Evolutionary conservation across 306 rosid genomes (phyloP).

Genomic region (Vigna unguiculata): DNA sequence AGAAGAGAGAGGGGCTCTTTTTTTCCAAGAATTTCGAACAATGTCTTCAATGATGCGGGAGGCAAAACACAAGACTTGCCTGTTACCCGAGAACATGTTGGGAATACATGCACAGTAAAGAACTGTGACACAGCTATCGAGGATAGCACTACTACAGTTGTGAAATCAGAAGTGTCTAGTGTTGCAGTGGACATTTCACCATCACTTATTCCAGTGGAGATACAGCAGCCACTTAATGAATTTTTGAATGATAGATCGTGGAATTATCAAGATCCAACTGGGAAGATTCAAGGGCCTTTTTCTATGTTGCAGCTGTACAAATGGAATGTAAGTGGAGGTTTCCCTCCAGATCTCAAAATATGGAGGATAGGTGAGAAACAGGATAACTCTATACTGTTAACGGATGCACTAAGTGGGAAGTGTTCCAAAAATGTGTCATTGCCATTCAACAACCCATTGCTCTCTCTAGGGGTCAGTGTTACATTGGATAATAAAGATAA

Average conservation of each 20-base stretch:
- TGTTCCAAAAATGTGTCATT: slow-evolving; percentile 52
- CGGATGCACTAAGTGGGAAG: slow-evolving; percentile 63
- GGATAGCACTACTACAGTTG: slow-evolving; percentile 50
- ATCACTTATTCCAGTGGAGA: slow-evolving; percentile 50
- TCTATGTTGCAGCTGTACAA: slow-evolving; percentile 68
- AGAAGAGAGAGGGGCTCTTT: slow-evolving; percentile 56
- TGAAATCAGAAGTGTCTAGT: slow-evolving; percentile 53
- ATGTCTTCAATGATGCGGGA: slow-evolving; percentile 47
- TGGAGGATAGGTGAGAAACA: slow-evolving; percentile 77
- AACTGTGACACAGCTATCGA: slow-evolving; percentile 46
- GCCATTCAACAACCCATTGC: slow-evolving; percentile 47
- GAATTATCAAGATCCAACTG: slow-evolving; percentile 89
- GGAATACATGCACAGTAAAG: slow-evolving; percentile 39
- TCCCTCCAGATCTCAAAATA: slow-evolving; percentile 77
- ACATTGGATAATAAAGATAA: slow-evolving; percentile 48
- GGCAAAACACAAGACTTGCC: slow-evolving; percentile 49
- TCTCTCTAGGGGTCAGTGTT: slow-evolving; percentile 52
- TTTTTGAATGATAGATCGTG: slow-evolving; percentile 63
- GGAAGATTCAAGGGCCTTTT: slow-evolving; percentile 93
- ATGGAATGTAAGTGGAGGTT: slow-evolving; percentile 72
- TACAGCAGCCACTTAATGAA: slow-evolving; percentile 56
- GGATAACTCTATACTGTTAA: slow-evolving; percentile 65
- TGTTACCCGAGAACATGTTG: slow-evolving; percentile 49
- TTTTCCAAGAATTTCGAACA: slow-evolving; percentile 54
- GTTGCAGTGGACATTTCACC: slow-evolving; percentile 56